phyloP scores from a whole-genome alignment of 225 moss, liverwort and hornwort species.

The Takakia lepidozioides region DNA sequence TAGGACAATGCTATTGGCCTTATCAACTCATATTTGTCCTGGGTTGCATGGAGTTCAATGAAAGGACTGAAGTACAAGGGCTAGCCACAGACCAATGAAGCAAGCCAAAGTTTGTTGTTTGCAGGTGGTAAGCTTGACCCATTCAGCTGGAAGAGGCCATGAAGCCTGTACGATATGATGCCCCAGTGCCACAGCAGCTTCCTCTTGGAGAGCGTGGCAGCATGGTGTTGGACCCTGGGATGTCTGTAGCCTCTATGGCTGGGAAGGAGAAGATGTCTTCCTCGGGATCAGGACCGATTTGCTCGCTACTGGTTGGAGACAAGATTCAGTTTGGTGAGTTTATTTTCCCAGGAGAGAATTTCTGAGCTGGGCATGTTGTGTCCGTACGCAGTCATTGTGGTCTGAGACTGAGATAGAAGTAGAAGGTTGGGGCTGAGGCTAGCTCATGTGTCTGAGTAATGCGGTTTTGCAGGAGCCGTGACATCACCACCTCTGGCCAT shows the following conservation, averaged over 20 bases:
- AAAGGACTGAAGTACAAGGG: background rate
- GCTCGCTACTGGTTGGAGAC: slow-evolving; percentile 85
- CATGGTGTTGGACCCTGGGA: slow-evolving; percentile 74
- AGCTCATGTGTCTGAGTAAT: no score
- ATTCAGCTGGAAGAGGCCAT: slow-evolving; percentile 98
- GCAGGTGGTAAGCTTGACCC: slow-evolving; percentile 96
- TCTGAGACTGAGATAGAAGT: no score
- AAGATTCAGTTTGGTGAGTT: slow-evolving; percentile 95
- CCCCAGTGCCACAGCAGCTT: slow-evolving; percentile 63
- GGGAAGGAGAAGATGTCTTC: slow-evolving; percentile 70
- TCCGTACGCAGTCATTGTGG: no score
- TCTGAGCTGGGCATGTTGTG: no score
- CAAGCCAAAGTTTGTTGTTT: slow-evolving; percentile 1
- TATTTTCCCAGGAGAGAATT: no score
- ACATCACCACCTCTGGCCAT: slow-evolving; percentile 77
- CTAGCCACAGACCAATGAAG: background rate
- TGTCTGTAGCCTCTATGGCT: slow-evolving; percentile 51
- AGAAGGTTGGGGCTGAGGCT: no score
- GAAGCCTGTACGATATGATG: slow-evolving; percentile 84
- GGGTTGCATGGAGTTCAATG: no score
- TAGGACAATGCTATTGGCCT: no score
- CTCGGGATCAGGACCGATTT: slow-evolving; percentile 76
- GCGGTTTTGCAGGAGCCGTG: slow-evolving; percentile 96
- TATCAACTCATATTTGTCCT: no score
- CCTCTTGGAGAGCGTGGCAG: slow-evolving; percentile 66